Evolutionary conservation across 208 protist genomes (phyloP), one percentile per base, ranked within the genome.

Genomic region (Tritrichomonas foetus): DNA sequence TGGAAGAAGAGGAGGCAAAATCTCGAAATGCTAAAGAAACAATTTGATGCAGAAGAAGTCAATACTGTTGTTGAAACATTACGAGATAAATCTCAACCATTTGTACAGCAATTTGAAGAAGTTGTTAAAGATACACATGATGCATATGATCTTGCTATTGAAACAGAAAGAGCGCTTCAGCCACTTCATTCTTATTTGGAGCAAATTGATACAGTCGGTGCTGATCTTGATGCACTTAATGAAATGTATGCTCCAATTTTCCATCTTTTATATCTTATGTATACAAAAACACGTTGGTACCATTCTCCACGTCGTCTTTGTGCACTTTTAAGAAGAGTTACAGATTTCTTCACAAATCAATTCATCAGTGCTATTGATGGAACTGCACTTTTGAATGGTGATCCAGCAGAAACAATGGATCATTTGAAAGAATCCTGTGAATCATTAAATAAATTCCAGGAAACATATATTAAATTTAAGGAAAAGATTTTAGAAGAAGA

Each of bases 11-110:
- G 78, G 33, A 53, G 47, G 27, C 14, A 53, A 55, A 89, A 89
- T 33, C 75, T 93, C 50, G 94, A 94, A 49, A 69, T 93, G 11
- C 80, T 94, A 20, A 93, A 93, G 27, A 93, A 94, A 92, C 78
- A 89, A 50, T 47, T 89, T 9, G 27, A 44, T 39, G 33, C 47
- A n/a, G 78, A 89, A 5, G 78, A 89, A 89, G 44, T 89, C 5
- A 13, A 57, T 27, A 53, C 33, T 13, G 78, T 89, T 57, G 14
- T 89, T n/a, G 27, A 49, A 20, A 39, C 47, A 57, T 47, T 89
- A 33, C 27, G n/a, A n/a, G 39, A 22, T 47, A 53, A 44, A 33
- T 89, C 78, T 11, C 78, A 25, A 57, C 78, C 44, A 50, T 89
- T 89, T n/a, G 41, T 27, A 27, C 27, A 25, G 14, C 78, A 89